Percentiles rank a stretch among this genome's conserved stretches.
These are phyloP conservation scores for Arthrinium phaeospermum DNA, from an alignment of 2,329 filamentous ascomycete species.

Conservation along the genomic window DNA sequence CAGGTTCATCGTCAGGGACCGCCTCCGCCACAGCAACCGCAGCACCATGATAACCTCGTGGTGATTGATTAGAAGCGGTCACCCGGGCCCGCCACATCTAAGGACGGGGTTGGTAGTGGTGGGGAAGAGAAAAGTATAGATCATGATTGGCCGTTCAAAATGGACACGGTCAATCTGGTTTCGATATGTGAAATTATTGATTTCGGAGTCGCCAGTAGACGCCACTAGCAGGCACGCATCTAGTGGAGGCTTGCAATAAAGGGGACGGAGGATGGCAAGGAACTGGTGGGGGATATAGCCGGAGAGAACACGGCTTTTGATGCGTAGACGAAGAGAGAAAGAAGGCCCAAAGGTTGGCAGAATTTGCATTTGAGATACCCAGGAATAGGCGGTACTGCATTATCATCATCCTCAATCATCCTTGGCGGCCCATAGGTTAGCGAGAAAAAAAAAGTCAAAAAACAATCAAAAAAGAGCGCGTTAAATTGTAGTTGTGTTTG, in stretches of 20 bases:
- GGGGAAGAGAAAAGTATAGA: not conserved
- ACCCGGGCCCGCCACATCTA: not conserved
- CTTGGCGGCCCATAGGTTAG: not conserved
- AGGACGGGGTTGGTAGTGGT: not conserved
- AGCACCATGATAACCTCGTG: not conserved
- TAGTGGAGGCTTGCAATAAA: not conserved
- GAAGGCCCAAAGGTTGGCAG: not conserved
- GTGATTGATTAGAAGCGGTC: slow-evolving; percentile 9
- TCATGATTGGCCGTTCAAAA: not conserved
- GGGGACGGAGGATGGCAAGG: not conserved
- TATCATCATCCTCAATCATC: not conserved
- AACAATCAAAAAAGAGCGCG: not conserved
- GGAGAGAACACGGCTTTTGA: slow-evolving; percentile 7
- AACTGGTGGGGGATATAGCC: not conserved
- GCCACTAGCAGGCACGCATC: not conserved
- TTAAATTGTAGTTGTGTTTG: not conserved
- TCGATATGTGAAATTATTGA: not conserved
- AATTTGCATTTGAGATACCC: slow-evolving; percentile 21
- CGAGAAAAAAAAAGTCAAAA: not conserved
- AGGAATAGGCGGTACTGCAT: slow-evolving; percentile 19
- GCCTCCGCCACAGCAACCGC: slow-evolving; percentile 27
- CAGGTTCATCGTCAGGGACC: slow-evolving; percentile 23
- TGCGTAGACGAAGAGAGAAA: not conserved
- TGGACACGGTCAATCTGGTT: not conserved
- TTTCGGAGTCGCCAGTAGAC: not conserved